Evolutionary conservation across 2,329 filamentous ascomycete species (phyloP).

Genomic region (Clonostachys chloroleuca): DNA sequence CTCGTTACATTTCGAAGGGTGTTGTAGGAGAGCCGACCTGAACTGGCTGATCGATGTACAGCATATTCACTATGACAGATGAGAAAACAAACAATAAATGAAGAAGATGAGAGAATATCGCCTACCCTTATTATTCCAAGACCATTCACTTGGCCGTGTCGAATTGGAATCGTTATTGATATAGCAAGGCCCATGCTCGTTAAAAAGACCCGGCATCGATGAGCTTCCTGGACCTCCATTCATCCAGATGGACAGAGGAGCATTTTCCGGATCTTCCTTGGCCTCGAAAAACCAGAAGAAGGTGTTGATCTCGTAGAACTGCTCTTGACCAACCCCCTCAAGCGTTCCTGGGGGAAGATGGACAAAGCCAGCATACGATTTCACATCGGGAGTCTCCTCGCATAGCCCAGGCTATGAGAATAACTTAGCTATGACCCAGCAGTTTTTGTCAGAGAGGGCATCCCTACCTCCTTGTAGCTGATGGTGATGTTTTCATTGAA

Average conservation of each 20-base stretch:
- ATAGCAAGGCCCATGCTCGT: conserved; percentile 51
- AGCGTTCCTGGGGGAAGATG: conserved; percentile 37
- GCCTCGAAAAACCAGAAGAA: conserved; percentile 48
- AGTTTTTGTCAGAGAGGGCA: background rate
- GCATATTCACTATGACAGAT: conserved; percentile 31
- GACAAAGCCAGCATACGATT: conserved; percentile 62
- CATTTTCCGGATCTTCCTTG: conserved; percentile 30
- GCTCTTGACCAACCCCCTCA: conserved; percentile 37
- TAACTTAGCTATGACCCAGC: background rate
- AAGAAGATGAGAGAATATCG: too few relatives aligned
- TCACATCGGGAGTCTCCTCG: conserved; percentile 54
- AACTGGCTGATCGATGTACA: conserved; percentile 59
- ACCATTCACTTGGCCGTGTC: conserved; percentile 53
- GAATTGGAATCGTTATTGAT: conserved; percentile 42
- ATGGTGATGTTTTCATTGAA: conserved; percentile 57
- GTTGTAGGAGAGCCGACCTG: conserved; percentile 67
- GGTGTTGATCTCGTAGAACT: conserved; percentile 42
- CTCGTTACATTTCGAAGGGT: conserved; percentile 33
- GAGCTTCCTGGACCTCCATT: conserved; percentile 64
- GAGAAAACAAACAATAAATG: background rate
- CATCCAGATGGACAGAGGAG: conserved; percentile 54
- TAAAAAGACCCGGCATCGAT: conserved; percentile 61
- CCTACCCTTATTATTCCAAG: conserved; percentile 50
- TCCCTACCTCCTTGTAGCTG: conserved; percentile 50
- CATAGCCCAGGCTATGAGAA: conserved; percentile 47